phyloP scores from a whole-genome alignment of 225 moss, liverwort and hornwort genomes.

The Asterella californica region DNA sequence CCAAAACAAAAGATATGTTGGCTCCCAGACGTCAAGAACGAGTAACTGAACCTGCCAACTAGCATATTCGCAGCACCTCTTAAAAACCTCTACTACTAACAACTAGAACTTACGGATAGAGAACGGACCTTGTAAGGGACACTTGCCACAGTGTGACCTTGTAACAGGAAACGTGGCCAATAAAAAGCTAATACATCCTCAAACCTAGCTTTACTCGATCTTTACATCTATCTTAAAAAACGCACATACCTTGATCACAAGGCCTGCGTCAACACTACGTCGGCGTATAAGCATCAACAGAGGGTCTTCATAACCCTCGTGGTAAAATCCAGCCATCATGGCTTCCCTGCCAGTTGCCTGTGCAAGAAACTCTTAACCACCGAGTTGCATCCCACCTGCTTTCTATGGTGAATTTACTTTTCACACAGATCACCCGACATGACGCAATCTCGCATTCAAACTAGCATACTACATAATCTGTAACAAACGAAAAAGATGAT shows the following conservation, averaged over 20 bases:
- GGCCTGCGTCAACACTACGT: conserved; percentile 69
- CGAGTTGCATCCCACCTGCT: background rate
- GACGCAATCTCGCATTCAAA: too few relatives aligned
- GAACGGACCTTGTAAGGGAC: too few relatives aligned
- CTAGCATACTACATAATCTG: too few relatives aligned
- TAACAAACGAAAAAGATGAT: background rate
- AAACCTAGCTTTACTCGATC: background rate
- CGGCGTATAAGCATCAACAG: conserved; percentile 82
- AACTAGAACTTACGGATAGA: too few relatives aligned
- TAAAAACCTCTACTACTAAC: too few relatives aligned
- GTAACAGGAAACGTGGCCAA: background rate
- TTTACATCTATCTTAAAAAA: background rate
- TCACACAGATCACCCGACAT: too few relatives aligned
- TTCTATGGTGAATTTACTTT: background rate
- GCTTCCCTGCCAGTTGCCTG: conserved; percentile 80
- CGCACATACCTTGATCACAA: conserved; percentile 61
- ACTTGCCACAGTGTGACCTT: background rate
- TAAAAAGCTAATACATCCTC: background rate
- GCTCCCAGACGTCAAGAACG: background rate
- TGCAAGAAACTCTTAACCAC: background rate
- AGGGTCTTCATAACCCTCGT: conserved; percentile 85
- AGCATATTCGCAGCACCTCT: background rate
- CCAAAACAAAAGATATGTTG: too few relatives aligned
- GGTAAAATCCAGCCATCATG: conserved; percentile 78
- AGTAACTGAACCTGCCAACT: background rate